Conservation (phyloP, 306 rosid species). For the Alnus glutinosa region DNA sequence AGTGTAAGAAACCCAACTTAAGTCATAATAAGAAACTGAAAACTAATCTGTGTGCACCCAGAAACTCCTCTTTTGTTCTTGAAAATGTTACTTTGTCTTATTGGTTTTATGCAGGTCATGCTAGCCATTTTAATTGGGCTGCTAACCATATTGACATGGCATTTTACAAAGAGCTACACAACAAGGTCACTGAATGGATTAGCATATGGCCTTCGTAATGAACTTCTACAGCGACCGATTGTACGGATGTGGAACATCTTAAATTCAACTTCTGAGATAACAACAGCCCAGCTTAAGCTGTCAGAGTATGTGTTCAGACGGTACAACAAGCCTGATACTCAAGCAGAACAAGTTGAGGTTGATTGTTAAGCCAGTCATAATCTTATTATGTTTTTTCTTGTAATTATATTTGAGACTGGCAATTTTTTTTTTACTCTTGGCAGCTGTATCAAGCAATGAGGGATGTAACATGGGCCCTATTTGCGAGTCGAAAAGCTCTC, state of each 20-base stretch:
- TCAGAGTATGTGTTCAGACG: constrained; percentile 78
- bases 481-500: constrained; percentile 84
- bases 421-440: constrained; percentile 37
- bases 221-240: constrained; percentile 90
- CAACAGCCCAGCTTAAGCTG: constrained; percentile 85
- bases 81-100: background rate
- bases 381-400: background rate
- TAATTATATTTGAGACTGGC: constrained; percentile 10
- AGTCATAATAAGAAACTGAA: background rate
- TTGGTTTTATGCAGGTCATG: constrained; percentile 69
- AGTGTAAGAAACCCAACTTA: background rate
- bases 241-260: constrained; percentile 95
- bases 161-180: constrained; percentile 89
- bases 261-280: constrained; percentile 89
- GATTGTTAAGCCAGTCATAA: constrained; percentile 12
- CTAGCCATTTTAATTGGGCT: constrained; percentile 92
- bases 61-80: constrained; percentile 12
- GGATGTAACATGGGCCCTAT: constrained; percentile 88
- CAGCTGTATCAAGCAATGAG: constrained; percentile 93
- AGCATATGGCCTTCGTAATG: constrained; percentile 92
- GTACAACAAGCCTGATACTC: constrained; percentile 68
- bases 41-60: background rate
- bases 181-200: constrained; percentile 70
- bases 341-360: constrained; percentile 98
- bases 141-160: constrained; percentile 93